Conservation (phyloP, 2,329 filamentous ascomycete species). For the Dactylella cylindrospora region DNA sequence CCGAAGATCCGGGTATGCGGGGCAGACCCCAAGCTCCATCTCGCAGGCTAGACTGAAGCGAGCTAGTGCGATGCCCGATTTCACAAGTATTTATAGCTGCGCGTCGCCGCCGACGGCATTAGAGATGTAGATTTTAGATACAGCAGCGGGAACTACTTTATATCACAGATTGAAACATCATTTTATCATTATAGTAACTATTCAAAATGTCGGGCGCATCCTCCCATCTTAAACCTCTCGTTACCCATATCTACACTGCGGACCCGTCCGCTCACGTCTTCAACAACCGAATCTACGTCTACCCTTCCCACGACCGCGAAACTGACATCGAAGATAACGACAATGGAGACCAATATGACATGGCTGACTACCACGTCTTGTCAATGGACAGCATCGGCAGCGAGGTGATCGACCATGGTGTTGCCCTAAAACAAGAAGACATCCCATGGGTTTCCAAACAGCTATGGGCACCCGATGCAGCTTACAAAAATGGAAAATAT, state of each 20-base stretch:
- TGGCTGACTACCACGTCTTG: constrained; percentile 81
- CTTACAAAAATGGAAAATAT: constrained; percentile 68
- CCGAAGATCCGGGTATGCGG: constrained; percentile 40
- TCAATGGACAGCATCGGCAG: constrained; percentile 57
- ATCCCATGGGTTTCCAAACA: constrained; percentile 78
- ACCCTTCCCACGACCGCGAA: constrained; percentile 77
- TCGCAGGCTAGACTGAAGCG: too few relatives aligned
- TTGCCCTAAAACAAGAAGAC: constrained; percentile 65
- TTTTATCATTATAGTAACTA: too few relatives aligned
- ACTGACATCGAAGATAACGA: constrained; percentile 71
- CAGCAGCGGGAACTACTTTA: too few relatives aligned
- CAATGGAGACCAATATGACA: constrained; percentile 83
- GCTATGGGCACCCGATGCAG: constrained; percentile 78
- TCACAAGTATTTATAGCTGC: too few relatives aligned
- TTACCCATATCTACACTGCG: constrained; percentile 75
- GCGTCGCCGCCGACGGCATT: too few relatives aligned
- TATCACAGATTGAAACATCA: too few relatives aligned
- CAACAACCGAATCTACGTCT: constrained; percentile 73
- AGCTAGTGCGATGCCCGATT: too few relatives aligned
- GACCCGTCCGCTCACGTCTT: constrained; percentile 81
- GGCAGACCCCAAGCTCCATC: too few relatives aligned
- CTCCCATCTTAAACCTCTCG: constrained; percentile 58
- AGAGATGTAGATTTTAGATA: too few relatives aligned
- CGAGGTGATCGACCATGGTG: constrained; percentile 71
- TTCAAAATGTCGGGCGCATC: constrained; percentile 35